Evolutionary conservation across 2,329 filamentous ascomycete species (phyloP), one percentile per base, ranked within the genome.

Genomic region (Tolypocladium pustulatum): DNA sequence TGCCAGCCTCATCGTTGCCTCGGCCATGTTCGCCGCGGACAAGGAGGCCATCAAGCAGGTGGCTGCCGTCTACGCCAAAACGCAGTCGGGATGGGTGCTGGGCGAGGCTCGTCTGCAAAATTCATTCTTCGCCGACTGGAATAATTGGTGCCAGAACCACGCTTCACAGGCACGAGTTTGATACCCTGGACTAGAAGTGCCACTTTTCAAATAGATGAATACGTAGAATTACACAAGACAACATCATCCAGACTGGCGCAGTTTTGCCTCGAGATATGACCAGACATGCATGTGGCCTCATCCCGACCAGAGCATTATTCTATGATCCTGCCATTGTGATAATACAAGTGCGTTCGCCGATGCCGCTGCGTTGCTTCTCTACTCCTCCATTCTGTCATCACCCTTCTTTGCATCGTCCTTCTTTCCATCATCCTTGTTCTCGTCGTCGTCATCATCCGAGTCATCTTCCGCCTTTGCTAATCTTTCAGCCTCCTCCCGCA

Each of bases 381-480:
- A 95, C 75, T 94, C 90, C 77, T 96, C 89, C 91, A 96, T 96
- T 81, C 90, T 91, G 69, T 92, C 89, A 36, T 83, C 83, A 12
- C 82, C 57, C 36, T 40, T 80, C 66, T 83, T 78, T 71, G 82
- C 80, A 60, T 81, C 78, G 59, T 90, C 87, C 20, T 94, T 89
- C 51, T 93, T 90, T 20, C 94, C 89, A 51, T 93, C 90, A 62
- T 96, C 92, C 66, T 83, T 78, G 70, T 83, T 80, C 60, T 81
- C 78, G 59, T 90, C 87, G 20, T 94, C 89, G 49, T 93, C 90
- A 62, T 96, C 92, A 30, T 96, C 91, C 34, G 86, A 88, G 68
- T 96, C 91, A 66, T 96, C 78, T 57, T 89, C 85, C 75, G 90
- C 91, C 85, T 94, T 96, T 56, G 94, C 94, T 76, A 93, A 83